Evolutionary conservation across 768 basidiomycete species (phyloP), one percentile per base, ranked within the genome.

Genomic region (Chalciporus piperatus): DNA sequence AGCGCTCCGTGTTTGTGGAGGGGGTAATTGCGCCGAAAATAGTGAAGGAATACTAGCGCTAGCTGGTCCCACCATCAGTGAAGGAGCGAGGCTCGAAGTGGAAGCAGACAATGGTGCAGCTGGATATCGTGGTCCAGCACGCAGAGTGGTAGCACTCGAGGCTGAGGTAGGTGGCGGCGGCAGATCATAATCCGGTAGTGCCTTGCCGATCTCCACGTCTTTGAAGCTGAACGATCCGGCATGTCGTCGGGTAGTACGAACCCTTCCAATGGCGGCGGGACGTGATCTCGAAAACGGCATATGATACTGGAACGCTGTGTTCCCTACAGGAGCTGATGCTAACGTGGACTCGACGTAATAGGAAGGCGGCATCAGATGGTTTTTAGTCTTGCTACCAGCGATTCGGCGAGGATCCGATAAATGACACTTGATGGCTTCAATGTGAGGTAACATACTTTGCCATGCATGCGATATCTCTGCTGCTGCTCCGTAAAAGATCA

Each of bases 151-250:
- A n/a, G 51, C 56, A 46, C 42, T 58, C 16, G 59, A 54, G 13
- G 74, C 2, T 68, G 14, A 39, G 30, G 2, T 16, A 11, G 58
- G 61, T 2, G 62, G 68, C 9, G 58, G 22, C 3, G 67, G 63
- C 3, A 72, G 51, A 41, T 83, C 79, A 56, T 81, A 80, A n/a
- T 85, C 85, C 8, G 89, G 87, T 45, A 90, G 66, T 48, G 81
- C 75, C 69, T 85, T 91, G 37, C 94, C 94, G 45, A 90, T 84
- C 64, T 96, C 87, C 6, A 96, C 88, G 65, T 97, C 94, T 63
- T 92, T 89, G 22, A 79, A 84, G 55, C 94, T 96, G 72, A 96
- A 98, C 4, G 94, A 96, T n/a, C 94, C 94, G 6, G 90, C 94
- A 66, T 96, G 89, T 33, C 94, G 78, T 40, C 93, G 77, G 20